A percentile compares a stretch with the other conserved stretches of the same genome.
These are phyloP conservation scores for Ceratobasidium sp. DNA, from an alignment of 1,284 basidiomycete species.

Conservation along the genomic window DNA sequence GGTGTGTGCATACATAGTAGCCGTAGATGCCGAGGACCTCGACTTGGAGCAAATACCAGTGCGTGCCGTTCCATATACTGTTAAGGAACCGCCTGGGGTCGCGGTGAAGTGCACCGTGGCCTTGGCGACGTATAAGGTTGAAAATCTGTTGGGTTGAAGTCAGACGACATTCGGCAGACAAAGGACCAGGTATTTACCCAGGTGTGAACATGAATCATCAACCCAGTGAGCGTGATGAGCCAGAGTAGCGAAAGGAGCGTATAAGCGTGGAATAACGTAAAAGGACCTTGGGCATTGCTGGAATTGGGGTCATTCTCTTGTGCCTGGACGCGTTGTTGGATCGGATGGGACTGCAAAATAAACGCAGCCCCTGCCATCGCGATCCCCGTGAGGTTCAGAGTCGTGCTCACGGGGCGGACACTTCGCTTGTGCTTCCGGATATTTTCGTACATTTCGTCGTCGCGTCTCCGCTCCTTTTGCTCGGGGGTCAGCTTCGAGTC, in stretches of 20 bases:
- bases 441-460: conserved; percentile 38
- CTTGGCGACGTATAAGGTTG: conserved; percentile 32
- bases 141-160: conserved; percentile 16
- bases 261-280: conserved; percentile 39
- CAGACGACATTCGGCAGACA: not conserved
- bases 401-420: conserved; percentile 36
- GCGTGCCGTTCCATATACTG: conserved; percentile 40
- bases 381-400: conserved; percentile 33
- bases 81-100: conserved; percentile 12
- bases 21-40: conserved; percentile 35
- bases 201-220: conserved; percentile 43
- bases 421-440: conserved; percentile 29
- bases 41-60: conserved; percentile 42
- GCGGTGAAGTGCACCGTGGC: not conserved
- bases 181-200: conserved; percentile 13
- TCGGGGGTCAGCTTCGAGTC: not conserved
- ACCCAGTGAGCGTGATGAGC: conserved; percentile 35
- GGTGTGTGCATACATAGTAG: conserved; percentile 40
- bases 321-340: conserved; percentile 4
- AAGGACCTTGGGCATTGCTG: not conserved
- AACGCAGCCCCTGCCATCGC: conserved; percentile 31
- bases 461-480: conserved; percentile 3
- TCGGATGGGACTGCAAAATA: conserved; percentile 1
- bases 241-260: conserved; percentile 34
- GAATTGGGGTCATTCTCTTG: not conserved